A percentile compares a stretch with the other conserved stretches of the same genome.
phyloP scores from a whole-genome alignment of 2,329 filamentous ascomycete species.

The Aspergillus phoenicis region DNA sequence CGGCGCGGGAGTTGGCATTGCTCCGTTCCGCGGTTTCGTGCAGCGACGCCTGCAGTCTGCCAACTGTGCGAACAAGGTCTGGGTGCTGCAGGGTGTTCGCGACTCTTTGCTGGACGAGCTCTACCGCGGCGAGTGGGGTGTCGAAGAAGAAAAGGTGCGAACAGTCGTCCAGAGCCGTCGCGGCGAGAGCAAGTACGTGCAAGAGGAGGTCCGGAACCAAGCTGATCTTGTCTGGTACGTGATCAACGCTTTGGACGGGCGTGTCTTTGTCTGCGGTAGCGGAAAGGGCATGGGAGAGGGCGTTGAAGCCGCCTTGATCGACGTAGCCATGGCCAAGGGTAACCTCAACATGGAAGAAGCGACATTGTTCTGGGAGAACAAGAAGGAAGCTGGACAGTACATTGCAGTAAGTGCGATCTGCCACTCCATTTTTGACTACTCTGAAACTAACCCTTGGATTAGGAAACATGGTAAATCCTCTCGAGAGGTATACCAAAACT shows the following conservation, averaged over 20 bases:
- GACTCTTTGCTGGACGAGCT: slow-evolving; percentile 94
- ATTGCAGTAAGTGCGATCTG: slow-evolving; percentile 66
- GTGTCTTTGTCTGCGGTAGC: slow-evolving; percentile 94
- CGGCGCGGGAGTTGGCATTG: slow-evolving; percentile 93
- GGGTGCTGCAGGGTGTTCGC: slow-evolving; percentile 92
- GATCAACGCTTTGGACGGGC: slow-evolving; percentile 91
- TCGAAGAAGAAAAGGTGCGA: slow-evolving; percentile 84
- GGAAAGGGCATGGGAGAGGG: slow-evolving; percentile 97
- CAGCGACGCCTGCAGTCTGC: slow-evolving; percentile 90
- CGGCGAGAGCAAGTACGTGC: slow-evolving; percentile 86
- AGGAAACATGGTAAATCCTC: slow-evolving; percentile 41
- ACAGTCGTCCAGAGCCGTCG: slow-evolving; percentile 75
- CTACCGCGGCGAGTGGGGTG: slow-evolving; percentile 94
- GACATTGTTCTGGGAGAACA: slow-evolving; percentile 82
- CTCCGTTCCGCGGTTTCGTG: slow-evolving; percentile 96
- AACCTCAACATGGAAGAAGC: slow-evolving; percentile 82
- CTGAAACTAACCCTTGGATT: slow-evolving; percentile 5
- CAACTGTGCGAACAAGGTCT: slow-evolving; percentile 97
- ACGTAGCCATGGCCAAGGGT: slow-evolving; percentile 91
- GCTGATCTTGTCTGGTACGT: slow-evolving; percentile 98
- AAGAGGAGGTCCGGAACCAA: slow-evolving; percentile 89
- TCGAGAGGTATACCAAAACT: background rate
- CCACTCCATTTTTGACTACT: background rate
- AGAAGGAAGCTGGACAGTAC: slow-evolving; percentile 91
- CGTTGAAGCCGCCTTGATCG: slow-evolving; percentile 81